Conservation (phyloP, 352 stramenopile genomes). For the Albugo laibachii region DNA sequence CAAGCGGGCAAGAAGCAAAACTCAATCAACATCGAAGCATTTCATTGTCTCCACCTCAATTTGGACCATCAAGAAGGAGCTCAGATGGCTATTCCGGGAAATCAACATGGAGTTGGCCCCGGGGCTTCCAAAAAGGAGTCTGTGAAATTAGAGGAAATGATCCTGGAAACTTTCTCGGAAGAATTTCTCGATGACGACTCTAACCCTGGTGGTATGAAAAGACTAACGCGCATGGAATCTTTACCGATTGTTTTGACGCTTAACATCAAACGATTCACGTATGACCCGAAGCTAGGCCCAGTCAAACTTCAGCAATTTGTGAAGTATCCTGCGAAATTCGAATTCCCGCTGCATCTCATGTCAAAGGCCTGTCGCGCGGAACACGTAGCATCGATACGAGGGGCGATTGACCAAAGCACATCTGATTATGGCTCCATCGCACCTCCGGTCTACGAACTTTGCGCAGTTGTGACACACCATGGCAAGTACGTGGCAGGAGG, state of each 20-base stretch:
- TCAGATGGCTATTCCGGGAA: neutral
- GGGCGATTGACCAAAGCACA: neutral
- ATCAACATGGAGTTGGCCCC: constrained; percentile 6
- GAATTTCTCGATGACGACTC: constrained; percentile 42
- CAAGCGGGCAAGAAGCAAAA: constrained; percentile 48
- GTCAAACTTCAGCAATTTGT: constrained; percentile 75
- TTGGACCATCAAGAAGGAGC: constrained; percentile 30
- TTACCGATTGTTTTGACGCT: constrained; percentile 58
- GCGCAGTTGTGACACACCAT: constrained; percentile 64
- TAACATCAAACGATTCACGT: constrained; percentile 75
- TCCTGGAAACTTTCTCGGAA: constrained; percentile 44
- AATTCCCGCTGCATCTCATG: constrained; percentile 45
- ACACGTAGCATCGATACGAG: constrained; percentile 9
- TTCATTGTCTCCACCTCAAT: constrained; percentile 69
- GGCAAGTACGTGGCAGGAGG: constrained; percentile 62
- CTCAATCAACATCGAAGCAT: constrained; percentile 73
- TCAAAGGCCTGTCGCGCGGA: constrained; percentile 38
- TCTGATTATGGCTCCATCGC: neutral
- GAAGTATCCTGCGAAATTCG: constrained; percentile 49
- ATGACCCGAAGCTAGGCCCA: constrained; percentile 49
- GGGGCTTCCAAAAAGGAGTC: constrained; percentile 13
- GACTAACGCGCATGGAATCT: constrained; percentile 46
- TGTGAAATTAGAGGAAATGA: constrained; percentile 48
- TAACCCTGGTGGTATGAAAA: constrained; percentile 35
- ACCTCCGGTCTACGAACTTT: constrained; percentile 35